phyloP scores from a whole-genome alignment of 805 yeast species.

The Clavispora phyllophila region DNA sequence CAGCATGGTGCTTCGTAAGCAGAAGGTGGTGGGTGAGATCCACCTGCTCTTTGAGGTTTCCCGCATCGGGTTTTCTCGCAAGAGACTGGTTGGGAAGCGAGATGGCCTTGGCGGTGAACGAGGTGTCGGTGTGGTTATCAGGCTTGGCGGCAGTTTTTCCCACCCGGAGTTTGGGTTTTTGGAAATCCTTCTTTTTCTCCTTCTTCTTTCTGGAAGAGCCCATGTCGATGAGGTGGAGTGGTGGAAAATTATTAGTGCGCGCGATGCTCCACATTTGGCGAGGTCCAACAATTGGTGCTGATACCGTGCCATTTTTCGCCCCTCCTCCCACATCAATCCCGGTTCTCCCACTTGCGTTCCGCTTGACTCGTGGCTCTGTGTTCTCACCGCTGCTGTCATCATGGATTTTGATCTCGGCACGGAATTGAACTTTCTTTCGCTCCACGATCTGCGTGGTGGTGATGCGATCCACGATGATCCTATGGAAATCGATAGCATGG shows the following conservation, averaged over 20 bases:
- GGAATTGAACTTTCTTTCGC: constrained; percentile 11
- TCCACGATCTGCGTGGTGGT: background rate
- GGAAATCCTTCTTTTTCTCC: constrained; percentile 70
- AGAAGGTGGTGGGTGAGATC: constrained; percentile 61
- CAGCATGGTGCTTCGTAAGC: constrained; percentile 68
- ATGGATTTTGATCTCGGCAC: constrained; percentile 11
- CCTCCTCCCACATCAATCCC: too few species aligned
- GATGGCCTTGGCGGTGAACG: constrained; percentile 67
- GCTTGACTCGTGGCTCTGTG: background rate
- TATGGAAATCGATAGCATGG: constrained; percentile 19
- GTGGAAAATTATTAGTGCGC: background rate
- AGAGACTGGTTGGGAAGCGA: constrained; percentile 44
- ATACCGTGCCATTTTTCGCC: background rate
- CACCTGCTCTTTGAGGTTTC: constrained; percentile 26
- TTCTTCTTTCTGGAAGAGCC: constrained; percentile 53
- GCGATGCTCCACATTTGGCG: background rate
- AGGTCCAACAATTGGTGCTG: background rate
- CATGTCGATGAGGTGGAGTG: constrained; percentile 13
- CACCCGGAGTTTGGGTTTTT: constrained; percentile 74
- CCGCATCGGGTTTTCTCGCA: constrained; percentile 12
- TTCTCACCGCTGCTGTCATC: background rate
- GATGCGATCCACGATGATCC: constrained; percentile 9
- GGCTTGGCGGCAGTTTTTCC: constrained; percentile 76
- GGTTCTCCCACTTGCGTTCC: too few species aligned
- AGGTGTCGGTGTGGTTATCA: constrained; percentile 77